Evolutionary conservation across 352 stramenopile genomes (phyloP).

Genomic region (Phytophthora fragariae): DNA sequence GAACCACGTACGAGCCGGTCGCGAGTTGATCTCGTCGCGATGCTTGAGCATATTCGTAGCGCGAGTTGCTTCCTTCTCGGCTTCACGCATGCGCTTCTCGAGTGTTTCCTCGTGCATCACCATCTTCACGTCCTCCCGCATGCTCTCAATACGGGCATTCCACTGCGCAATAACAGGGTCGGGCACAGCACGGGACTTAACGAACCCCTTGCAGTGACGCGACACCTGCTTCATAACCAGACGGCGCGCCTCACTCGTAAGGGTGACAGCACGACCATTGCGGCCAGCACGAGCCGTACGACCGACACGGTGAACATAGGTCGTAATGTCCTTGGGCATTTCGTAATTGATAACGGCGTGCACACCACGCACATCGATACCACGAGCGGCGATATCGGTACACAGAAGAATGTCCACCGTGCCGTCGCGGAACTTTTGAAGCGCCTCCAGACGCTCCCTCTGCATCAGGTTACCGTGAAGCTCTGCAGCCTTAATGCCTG

Average conservation of each 20-base stretch:
- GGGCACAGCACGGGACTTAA: conserved; percentile 92
- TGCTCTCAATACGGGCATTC: conserved; percentile 86
- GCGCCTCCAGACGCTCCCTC: conserved; percentile 95
- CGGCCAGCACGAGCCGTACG: conserved; percentile 97
- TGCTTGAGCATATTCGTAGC: conserved; percentile 93
- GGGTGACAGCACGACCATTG: conserved; percentile 89
- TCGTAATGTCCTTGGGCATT: conserved; percentile 98
- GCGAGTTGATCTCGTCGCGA: conserved; percentile 89
- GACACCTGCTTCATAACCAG: conserved; percentile 96
- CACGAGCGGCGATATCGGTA: conserved; percentile 98
- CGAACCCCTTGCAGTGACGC: conserved; percentile 88
- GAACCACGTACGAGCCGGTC: conserved; percentile 93
- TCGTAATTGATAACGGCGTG: conserved; percentile 99
- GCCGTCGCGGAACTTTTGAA: conserved; percentile 97
- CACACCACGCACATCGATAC: conserved; percentile 98
- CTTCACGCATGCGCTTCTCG: conserved; percentile 91
- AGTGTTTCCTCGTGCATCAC: conserved; percentile 90
- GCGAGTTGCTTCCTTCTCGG: conserved; percentile 89
- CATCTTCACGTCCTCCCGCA: conserved; percentile 78
- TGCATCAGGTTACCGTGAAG: conserved; percentile 99
- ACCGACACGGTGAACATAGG: conserved; percentile 99
- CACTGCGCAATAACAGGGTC: conserved; percentile 89
- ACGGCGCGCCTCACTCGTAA: conserved; percentile 91
- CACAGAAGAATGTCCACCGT: conserved; percentile 97
- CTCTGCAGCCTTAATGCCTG: conserved; percentile 97